Evolutionary conservation across 1,284 basidiomycete species (phyloP).

Genomic region (Fistulina hepatica): DNA sequence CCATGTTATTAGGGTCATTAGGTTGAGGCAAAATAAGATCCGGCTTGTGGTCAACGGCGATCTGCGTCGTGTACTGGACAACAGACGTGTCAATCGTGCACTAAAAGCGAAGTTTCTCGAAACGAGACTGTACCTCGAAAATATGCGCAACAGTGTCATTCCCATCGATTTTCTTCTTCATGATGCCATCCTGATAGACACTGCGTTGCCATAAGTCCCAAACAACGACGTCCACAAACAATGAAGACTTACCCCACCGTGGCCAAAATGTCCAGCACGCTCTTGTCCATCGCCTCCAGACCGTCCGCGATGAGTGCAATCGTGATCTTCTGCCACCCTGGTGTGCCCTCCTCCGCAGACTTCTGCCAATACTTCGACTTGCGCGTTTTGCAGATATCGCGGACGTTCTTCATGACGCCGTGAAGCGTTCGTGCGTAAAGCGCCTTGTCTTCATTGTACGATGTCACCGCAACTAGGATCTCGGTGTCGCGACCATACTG

Average conservation of each 20-base stretch:
- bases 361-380: constrained; percentile 89
- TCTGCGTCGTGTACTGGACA: constrained; percentile 73
- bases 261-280: constrained; percentile 78
- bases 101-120: constrained; percentile 10
- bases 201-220: constrained; percentile 20
- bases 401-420: constrained; percentile 95
- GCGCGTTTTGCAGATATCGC: constrained; percentile 96
- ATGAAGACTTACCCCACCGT: constrained; percentile 41
- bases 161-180: constrained; percentile 75
- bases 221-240: no score
- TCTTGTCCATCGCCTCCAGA: constrained; percentile 93
- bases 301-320: constrained; percentile 93
- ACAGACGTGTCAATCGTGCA: constrained; percentile 8
- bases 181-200: constrained; percentile 88
- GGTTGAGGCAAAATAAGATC: constrained; percentile 84
- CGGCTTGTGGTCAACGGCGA: constrained; percentile 84
- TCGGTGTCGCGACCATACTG: constrained; percentile 88
- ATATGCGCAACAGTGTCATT: constrained; percentile 71
- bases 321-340: constrained; percentile 88
- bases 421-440: constrained; percentile 89
- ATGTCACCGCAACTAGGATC: constrained; percentile 84
- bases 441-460: constrained; percentile 89
- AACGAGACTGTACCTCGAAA: constrained; percentile 44
- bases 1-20: constrained; percentile 82
- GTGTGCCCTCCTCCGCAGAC: constrained; percentile 75